Conservation (phyloP, 257 asterid genomes). For the Forsythia viridissima region DNA sequence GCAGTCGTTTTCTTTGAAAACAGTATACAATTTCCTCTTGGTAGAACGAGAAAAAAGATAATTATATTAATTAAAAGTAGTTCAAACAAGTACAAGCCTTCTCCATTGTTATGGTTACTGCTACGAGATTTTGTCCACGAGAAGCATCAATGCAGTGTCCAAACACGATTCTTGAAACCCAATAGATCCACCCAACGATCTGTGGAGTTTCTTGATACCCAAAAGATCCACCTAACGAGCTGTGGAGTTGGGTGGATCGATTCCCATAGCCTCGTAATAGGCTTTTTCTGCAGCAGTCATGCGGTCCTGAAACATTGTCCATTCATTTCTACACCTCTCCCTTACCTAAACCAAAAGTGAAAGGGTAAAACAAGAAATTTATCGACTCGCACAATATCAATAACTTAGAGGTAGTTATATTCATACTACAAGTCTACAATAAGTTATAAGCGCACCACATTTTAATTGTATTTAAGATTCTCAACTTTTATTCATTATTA, state of each 20-base stretch:
- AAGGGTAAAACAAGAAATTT: background rate
- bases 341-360: constrained; percentile 51
- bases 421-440: no score
- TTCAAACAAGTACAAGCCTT: background rate
- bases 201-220: constrained; percentile 33
- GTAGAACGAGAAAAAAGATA: background rate
- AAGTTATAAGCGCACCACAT: no score
- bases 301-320: constrained; percentile 80
- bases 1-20: background rate
- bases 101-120: background rate
- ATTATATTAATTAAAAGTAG: background rate
- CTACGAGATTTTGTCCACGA: background rate
- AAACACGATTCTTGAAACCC: background rate
- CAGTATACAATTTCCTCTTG: background rate
- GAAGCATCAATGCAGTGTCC: background rate
- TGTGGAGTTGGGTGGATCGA: constrained; percentile 64
- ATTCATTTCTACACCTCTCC: constrained; percentile 80
- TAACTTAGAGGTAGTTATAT: no score
- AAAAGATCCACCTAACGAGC: constrained; percentile 32
- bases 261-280: constrained; percentile 64
- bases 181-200: constrained; percentile 31
- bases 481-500: no score
- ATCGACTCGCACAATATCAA: no score
- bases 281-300: constrained; percentile 68
- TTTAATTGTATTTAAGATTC: no score